phyloP scores from a whole-genome alignment of 805 yeast species.

The Saccharomycopsis fermentans region DNA sequence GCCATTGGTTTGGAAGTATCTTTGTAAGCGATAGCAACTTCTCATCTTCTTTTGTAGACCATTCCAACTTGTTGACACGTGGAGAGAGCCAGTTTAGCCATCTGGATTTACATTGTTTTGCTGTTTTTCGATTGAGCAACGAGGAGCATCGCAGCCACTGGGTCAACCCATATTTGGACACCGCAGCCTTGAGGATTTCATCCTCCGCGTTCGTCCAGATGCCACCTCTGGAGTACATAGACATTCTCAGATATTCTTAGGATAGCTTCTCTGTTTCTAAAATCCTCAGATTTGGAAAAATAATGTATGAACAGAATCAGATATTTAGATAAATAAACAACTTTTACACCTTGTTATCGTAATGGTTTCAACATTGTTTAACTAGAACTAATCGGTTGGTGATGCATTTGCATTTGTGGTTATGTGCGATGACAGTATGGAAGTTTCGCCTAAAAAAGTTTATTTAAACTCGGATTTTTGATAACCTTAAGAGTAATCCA shows the following conservation, averaged over 20 bases:
- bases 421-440: too few species aligned
- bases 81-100: conserved; percentile 91
- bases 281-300: too few species aligned
- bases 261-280: background rate
- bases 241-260: conserved; percentile 1
- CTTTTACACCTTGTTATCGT: too few species aligned
- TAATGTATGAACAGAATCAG: too few species aligned
- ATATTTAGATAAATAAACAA: too few species aligned
- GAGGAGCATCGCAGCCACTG: conserved; percentile 95
- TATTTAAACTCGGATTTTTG: too few species aligned
- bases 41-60: conserved; percentile 73
- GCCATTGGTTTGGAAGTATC: conserved; percentile 87
- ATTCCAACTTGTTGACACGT: conserved; percentile 46
- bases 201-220: conserved; percentile 41
- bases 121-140: conserved; percentile 71
- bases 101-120: conserved; percentile 84
- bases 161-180: conserved; percentile 84
- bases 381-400: too few species aligned
- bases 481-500: too few species aligned
- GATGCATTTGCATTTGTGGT: too few species aligned
- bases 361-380: too few species aligned
- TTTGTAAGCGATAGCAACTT: conserved; percentile 55
- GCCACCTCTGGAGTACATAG: conserved; percentile 15
- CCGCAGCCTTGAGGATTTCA: conserved; percentile 81
- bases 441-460: too few species aligned